Percentiles rank a stretch among this genome's conserved stretches.
Conservation (phyloP, 116 monocot genomes). For the Zostera marina region DNA sequence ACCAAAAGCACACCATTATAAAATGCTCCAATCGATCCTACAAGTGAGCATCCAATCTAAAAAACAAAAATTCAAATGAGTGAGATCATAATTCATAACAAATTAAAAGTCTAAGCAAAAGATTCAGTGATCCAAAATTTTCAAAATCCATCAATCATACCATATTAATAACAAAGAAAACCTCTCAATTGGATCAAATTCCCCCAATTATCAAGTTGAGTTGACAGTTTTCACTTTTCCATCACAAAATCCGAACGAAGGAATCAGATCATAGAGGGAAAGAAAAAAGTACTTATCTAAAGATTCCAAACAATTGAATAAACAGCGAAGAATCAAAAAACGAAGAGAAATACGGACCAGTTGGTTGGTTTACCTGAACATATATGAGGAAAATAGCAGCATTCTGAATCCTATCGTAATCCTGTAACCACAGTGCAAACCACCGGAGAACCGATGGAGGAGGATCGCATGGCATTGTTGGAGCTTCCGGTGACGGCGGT, state of each 20-base stretch:
- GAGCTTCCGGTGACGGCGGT: background rate
- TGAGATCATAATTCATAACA: background rate
- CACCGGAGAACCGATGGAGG: background rate
- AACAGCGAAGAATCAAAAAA: background rate
- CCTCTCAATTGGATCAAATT: no score
- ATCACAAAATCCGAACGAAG: no score
- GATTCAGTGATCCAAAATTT: no score
- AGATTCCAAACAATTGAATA: background rate
- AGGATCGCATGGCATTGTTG: slow-evolving; percentile 1
- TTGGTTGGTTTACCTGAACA: slow-evolving; percentile 36
- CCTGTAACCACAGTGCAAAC: slow-evolving; percentile 28
- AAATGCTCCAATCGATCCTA: slow-evolving; percentile 70
- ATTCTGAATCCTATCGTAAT: slow-evolving; percentile 55
- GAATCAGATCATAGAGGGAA: no score
- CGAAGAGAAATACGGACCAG: background rate
- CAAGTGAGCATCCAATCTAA: slow-evolving; percentile 78
- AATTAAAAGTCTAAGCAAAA: no score
- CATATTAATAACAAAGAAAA: no score
- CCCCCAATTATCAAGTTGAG: no score
- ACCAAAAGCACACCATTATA: slow-evolving; percentile 79
- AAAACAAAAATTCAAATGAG: background rate
- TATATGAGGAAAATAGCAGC: slow-evolving; percentile 22
- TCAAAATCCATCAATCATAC: no score
- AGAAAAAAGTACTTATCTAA: background rate
- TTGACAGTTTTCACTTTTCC: no score